phyloP scores from a whole-genome alignment of 2,329 filamentous ascomycete species.

The Scedosporium aurantiacum region DNA sequence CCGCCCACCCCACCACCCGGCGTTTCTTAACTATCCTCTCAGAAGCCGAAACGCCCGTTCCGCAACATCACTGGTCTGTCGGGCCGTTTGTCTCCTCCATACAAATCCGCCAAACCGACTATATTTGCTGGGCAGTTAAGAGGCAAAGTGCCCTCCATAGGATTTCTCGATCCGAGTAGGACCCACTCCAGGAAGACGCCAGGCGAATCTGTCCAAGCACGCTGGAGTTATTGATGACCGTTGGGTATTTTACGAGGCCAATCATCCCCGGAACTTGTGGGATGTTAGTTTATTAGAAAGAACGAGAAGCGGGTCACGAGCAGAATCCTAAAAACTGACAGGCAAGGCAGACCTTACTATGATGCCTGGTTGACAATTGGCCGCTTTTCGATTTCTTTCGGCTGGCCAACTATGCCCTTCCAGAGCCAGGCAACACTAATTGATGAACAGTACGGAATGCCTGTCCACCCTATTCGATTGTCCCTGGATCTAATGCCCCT shows the following conservation, averaged over 20 bases:
- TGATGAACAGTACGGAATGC: too few species aligned
- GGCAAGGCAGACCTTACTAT: background rate
- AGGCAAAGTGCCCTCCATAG: background rate
- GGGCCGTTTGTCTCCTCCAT: background rate
- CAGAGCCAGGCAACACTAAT: background rate
- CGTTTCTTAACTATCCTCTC: background rate
- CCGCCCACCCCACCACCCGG: background rate
- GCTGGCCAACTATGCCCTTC: background rate
- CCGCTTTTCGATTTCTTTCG: background rate
- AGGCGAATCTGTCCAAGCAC: background rate
- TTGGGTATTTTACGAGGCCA: background rate
- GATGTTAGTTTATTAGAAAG: background rate
- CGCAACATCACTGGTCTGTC: conserved; percentile 1
- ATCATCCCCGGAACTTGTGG: background rate
- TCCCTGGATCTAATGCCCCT: too few species aligned
- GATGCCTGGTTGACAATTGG: background rate
- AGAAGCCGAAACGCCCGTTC: background rate
- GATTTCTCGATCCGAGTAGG: too few species aligned
- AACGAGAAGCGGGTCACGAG: background rate
- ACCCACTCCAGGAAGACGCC: too few species aligned
- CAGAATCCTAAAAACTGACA: background rate
- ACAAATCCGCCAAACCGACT: background rate
- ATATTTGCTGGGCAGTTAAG: background rate
- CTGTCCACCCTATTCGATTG: too few species aligned
- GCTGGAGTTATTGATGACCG: background rate